Evolutionary conservation across 1,284 basidiomycete species (phyloP).

Genomic region (Sanguinoderma infundibulare): DNA sequence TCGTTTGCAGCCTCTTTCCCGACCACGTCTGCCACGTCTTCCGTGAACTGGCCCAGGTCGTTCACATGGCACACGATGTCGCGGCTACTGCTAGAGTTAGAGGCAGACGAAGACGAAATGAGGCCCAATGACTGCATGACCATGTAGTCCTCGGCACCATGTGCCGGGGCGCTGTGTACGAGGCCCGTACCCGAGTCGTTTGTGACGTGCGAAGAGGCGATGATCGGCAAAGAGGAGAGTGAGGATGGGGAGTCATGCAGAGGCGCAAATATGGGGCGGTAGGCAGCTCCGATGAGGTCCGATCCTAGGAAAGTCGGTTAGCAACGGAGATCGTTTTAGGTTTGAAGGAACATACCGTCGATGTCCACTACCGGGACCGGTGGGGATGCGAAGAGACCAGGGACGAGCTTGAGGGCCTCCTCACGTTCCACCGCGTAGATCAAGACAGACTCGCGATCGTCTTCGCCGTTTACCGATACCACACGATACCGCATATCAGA

Average conservation of each 20-base stretch:
- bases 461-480: constrained; percentile 46
- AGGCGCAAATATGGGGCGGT: constrained; percentile 69
- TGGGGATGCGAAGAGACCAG: constrained; percentile 11
- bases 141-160: constrained; percentile 93
- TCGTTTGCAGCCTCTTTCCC: constrained; percentile 46
- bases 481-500: constrained; percentile 76
- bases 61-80: constrained; percentile 82
- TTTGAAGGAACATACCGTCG: constrained; percentile 44
- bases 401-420: constrained; percentile 14
- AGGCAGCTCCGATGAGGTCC: constrained; percentile 68
- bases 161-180: constrained; percentile 95
- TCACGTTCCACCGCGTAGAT: constrained; percentile 76
- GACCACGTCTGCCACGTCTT: constrained; percentile 57
- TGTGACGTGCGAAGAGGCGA: constrained; percentile 78
- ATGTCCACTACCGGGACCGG: constrained; percentile 45
- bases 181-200: constrained; percentile 92
- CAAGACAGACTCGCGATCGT: constrained; percentile 31
- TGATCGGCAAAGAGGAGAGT: constrained; percentile 43
- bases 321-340: background rate
- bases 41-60: constrained; percentile 75
- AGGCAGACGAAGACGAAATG: constrained; percentile 37
- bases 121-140: constrained; percentile 62
- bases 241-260: constrained; percentile 19
- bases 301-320: constrained; percentile 47
- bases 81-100: background rate